A percentile compares a stretch with the other conserved stretches of the same genome.
phyloP scores from a whole-genome alignment of 805 yeast species.

The Cyberlindnera mississippiensis region DNA sequence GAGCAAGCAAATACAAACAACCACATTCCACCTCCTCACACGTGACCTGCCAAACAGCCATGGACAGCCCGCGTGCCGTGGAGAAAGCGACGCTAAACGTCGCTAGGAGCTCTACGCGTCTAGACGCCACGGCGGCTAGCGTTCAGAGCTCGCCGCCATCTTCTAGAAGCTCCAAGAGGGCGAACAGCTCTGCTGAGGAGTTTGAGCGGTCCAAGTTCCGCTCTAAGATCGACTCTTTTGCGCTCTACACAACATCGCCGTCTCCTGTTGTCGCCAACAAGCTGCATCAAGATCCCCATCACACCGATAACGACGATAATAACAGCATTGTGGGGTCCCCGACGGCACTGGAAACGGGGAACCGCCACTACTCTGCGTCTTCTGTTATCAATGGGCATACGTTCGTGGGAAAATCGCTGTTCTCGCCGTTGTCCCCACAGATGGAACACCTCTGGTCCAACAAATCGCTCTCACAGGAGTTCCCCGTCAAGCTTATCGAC shows the following conservation, averaged over 20 bases:
- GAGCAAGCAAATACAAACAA: no score
- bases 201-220: slow-evolving; percentile 26
- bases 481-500: slow-evolving; percentile 21
- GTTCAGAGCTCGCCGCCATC: slow-evolving; percentile 1
- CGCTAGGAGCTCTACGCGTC: slow-evolving; percentile 5
- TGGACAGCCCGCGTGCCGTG: slow-evolving; percentile 8
- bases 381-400: slow-evolving; percentile 8
- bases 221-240: slow-evolving; percentile 8
- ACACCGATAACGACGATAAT: slow-evolving; percentile 4
- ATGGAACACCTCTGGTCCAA: slow-evolving; percentile 22
- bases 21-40: no score
- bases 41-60: neutral
- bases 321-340: slow-evolving; percentile 8
- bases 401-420: slow-evolving; percentile 7
- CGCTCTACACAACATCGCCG: slow-evolving; percentile 17
- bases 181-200: slow-evolving; percentile 19
- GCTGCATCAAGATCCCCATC: neutral
- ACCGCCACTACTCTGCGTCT: slow-evolving; percentile 17
- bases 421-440: slow-evolving; percentile 18
- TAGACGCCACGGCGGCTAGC: slow-evolving; percentile 1
- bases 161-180: slow-evolving; percentile 21
- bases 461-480: slow-evolving; percentile 11
- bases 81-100: slow-evolving; percentile 6
- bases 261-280: neutral
- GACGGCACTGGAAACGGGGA: slow-evolving; percentile 1